A percentile compares a stretch with the other conserved stretches of the same genome.
Evolutionary conservation across 1,139 yeast genomes (phyloP).

Genomic region (Candida sojae): DNA sequence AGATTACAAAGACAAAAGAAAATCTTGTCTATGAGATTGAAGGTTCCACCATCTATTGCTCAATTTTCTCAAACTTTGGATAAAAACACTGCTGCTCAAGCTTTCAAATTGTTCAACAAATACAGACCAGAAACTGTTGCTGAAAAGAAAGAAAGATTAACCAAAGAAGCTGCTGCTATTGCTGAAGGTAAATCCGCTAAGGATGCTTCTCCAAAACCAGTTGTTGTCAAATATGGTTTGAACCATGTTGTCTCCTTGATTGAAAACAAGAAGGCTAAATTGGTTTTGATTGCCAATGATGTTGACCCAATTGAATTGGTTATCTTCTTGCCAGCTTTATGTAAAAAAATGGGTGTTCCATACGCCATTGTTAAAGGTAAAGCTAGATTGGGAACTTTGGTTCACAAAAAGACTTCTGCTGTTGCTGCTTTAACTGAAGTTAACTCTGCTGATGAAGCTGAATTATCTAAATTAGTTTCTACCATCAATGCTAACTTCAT

Average conservation of each 20-base stretch:
- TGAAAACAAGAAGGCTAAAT: conserved; percentile 97
- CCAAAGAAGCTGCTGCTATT: conserved; percentile 98
- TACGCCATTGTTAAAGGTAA: conserved; percentile 98
- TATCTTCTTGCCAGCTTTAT: conserved; percentile 94
- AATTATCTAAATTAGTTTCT: conserved; percentile 87
- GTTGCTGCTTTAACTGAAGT: conserved; percentile 98
- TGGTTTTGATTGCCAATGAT: conserved; percentile 95
- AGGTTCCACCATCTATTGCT: conserved; percentile 98
- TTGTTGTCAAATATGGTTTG: conserved; percentile 94
- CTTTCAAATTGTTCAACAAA: conserved; percentile 95
- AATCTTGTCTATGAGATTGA: conserved; percentile 89
- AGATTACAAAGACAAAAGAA: conserved; percentile 92
- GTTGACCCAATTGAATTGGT: conserved; percentile 99
- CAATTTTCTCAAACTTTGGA: conserved; percentile 95
- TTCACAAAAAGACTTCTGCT: conserved; percentile 95
- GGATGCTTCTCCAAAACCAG: conserved; percentile 95
- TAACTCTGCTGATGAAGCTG: conserved; percentile 89
- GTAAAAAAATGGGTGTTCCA: conserved; percentile 99
- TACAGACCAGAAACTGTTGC: conserved; percentile 97
- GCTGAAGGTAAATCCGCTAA: conserved; percentile 97
- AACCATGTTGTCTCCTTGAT: conserved; percentile 96
- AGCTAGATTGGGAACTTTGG: conserved; percentile 97
- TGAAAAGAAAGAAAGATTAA: conserved; percentile 98
- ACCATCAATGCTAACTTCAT: conserved; percentile 90
- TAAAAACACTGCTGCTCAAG: conserved; percentile 97